Percentiles rank a stretch among this genome's conserved stretches.
Conservation (phyloP, 192 early-diverging fungal species). For the Backusella parvicylindrica region DNA sequence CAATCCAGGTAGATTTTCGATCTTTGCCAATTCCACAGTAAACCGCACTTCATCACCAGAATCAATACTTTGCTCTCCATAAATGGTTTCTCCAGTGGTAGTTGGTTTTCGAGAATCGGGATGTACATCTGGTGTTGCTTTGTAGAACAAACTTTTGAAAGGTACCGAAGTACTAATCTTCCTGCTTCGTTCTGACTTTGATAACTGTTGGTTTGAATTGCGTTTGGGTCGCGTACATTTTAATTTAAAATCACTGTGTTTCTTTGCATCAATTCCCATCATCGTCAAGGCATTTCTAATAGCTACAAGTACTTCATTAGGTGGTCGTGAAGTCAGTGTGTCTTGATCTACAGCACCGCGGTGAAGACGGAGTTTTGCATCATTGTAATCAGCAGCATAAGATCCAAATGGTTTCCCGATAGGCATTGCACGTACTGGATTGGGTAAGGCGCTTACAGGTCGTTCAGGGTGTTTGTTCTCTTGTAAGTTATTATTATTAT, state of each 20-base stretch:
- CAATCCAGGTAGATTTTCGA: conserved; percentile 82
- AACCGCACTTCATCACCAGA: conserved; percentile 82
- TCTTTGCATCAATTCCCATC: conserved; percentile 55
- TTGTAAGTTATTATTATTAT: neutral
- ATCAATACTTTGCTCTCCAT: conserved; percentile 53
- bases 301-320: conserved; percentile 64
- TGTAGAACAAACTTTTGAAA: neutral
- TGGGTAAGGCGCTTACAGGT: neutral
- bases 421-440: conserved; percentile 10
- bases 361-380: conserved; percentile 60
- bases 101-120: neutral
- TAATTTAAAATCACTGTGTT: conserved; percentile 53
- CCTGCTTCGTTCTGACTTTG: neutral
- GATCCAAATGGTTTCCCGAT: conserved; percentile 17
- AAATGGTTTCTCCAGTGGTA: conserved; percentile 29
- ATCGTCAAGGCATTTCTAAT: conserved; percentile 52
- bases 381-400: conserved; percentile 22
- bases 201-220: conserved; percentile 10
- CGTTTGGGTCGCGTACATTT: conserved; percentile 49
- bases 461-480: neutral
- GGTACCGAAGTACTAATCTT: conserved; percentile 1
- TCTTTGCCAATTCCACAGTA: conserved; percentile 83
- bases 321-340: conserved; percentile 63
- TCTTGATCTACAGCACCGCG: conserved; percentile 70
- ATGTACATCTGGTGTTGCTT: neutral